These are phyloP conservation scores for Sisymbrium altissimum DNA, from an alignment of 345 rosid species.

Conservation along the genomic window DNA sequence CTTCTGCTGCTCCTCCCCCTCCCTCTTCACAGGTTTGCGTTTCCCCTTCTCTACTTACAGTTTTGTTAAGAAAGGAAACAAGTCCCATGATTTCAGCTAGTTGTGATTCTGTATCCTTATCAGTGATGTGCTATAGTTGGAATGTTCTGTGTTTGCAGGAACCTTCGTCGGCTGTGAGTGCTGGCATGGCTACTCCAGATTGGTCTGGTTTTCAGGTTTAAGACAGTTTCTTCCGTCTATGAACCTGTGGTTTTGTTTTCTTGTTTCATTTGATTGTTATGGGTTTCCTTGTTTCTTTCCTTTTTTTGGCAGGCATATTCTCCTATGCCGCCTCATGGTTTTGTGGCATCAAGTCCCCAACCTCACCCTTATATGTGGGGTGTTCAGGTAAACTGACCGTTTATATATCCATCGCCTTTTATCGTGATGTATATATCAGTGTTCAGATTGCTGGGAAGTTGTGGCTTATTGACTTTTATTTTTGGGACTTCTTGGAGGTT, in stretches of 20 bases:
- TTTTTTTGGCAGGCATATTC: constrained; percentile 66
- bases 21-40: constrained; percentile 58
- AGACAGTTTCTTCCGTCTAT: constrained; percentile 6
- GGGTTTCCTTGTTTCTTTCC: neutral
- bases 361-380: constrained; percentile 99
- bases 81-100: neutral
- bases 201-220: constrained; percentile 98
- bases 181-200: constrained; percentile 70
- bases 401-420: neutral
- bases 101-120: constrained; percentile 9
- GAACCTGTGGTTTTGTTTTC: neutral
- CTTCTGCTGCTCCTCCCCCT: constrained; percentile 35
- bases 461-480: neutral
- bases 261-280: constrained; percentile 21
- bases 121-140: constrained; percentile 1
- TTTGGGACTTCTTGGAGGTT: neutral
- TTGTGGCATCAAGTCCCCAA: constrained; percentile 94
- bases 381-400: constrained; percentile 69
- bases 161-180: constrained; percentile 52
- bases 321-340: constrained; percentile 93
- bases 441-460: neutral
- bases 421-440: neutral
- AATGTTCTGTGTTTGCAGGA: constrained; percentile 51
- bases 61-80: neutral
- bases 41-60: neutral